phyloP scores from a whole-genome alignment of 1,284 basidiomycete genomes.

The Ceraceosorus bombacis region DNA sequence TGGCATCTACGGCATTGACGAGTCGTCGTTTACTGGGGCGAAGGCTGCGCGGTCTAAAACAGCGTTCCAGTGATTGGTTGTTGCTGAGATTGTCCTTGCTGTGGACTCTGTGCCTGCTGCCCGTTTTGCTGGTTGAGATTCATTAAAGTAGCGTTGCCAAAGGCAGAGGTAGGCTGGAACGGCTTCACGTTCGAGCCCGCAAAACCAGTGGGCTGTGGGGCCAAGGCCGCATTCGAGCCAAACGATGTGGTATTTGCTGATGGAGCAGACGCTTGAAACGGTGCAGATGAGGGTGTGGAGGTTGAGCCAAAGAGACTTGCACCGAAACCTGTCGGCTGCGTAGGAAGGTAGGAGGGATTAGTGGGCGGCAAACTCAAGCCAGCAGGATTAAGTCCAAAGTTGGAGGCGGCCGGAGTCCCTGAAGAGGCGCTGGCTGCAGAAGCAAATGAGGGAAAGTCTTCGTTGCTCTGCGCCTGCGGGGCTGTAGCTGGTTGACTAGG shows the following conservation, averaged over 20 bases:
- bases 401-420: no score
- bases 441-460: no score
- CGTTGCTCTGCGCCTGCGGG: no score
- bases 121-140: neutral
- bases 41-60: neutral
- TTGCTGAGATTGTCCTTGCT: conserved; percentile 8
- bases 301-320: conserved; percentile 9
- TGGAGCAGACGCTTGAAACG: neutral
- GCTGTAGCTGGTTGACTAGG: no score
- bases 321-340: conserved; percentile 10
- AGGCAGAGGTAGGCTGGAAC: conserved; percentile 39
- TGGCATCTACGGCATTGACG: no score
- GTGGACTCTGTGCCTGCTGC: neutral
- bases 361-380: no score
- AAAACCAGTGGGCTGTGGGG: conserved; percentile 32
- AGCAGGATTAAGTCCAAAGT: no score
- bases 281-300: neutral
- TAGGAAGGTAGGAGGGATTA: no score
- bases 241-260: neutral
- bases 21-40: no score
- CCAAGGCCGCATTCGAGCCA: conserved; percentile 2
- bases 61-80: conserved; percentile 5
- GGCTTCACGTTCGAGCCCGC: conserved; percentile 34
- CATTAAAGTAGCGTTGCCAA: conserved; percentile 25
- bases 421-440: no score